Evolutionary conservation across 176 grass and related monocot species (phyloP), one percentile per base, ranked within the genome.

Genomic region (Tillandsia leiboldiana): DNA sequence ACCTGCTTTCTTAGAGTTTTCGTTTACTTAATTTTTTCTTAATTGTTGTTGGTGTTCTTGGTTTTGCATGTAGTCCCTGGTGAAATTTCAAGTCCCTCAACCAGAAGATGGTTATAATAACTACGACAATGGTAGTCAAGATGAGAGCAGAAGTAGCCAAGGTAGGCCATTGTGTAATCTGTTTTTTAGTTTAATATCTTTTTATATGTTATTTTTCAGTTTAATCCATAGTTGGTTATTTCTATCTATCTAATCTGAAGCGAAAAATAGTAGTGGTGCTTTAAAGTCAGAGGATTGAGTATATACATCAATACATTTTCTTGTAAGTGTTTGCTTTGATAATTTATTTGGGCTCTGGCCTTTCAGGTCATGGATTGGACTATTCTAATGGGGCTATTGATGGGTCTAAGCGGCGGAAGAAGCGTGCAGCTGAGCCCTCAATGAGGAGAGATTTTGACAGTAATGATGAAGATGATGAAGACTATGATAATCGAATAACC

Each of bases 61-160:
- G 53, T 26, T 65, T 77, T 69, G 12, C 12, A 15, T 77, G 66
- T 61, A 99, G 95, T 84, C 95, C 70, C 84, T 99, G 80, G 73
- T 94, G 76, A 94, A 75, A 79, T 99, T 94, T 82, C 91, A 73
- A 72, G 95, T 94, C 53, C 95, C 95, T 73, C 58, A 72, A 73
- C 84, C 77, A 0, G 84, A 88, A 71, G 90, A 94, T 51, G 75
- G 26, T 82, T 67, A 85, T 59, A 77, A 92, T 59, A 72, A 71
- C 59, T 86, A 86, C 66, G 87, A 75, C 58, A 83, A 81, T 80
- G 82, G 80, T 71, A 99, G 87, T 73, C 85, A 87, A 17, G 88
- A 94, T 63, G 82, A 84, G 68, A 99, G 90, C 67, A 73, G 52
- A 64, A 85, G 79, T 67, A 83, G 85, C 61, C 79, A 90, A 90